Conservation (phyloP, 805 yeast genomes). For the Spathaspora girioi region DNA sequence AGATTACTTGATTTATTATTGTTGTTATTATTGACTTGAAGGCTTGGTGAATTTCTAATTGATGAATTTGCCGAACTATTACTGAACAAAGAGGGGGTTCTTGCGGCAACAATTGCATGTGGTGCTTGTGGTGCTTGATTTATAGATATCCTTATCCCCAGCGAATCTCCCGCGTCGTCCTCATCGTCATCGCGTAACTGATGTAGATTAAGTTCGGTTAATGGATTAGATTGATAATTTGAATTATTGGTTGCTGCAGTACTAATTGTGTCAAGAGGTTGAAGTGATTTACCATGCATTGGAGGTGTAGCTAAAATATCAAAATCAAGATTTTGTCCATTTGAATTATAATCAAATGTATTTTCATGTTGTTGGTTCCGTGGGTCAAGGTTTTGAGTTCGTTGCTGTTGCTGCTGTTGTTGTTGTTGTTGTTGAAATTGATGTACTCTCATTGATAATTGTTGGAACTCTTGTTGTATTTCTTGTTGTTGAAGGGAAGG, state of each 20-base stretch:
- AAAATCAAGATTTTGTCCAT: slow-evolving; percentile 1
- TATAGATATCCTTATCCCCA: slow-evolving; percentile 16
- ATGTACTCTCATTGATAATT: slow-evolving; percentile 3
- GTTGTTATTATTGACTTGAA: slow-evolving; percentile 3
- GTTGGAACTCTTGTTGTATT: neutral
- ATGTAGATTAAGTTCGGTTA: slow-evolving; percentile 15
- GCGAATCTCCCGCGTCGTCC: neutral
- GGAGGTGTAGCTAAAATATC: slow-evolving; percentile 7
- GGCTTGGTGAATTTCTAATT: slow-evolving; percentile 14
- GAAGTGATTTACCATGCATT: neutral
- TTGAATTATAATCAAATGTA: neutral
- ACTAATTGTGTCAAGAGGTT: neutral
- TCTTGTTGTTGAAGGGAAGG: slow-evolving; percentile 5
- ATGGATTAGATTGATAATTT: slow-evolving; percentile 1
- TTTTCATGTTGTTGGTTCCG: neutral
- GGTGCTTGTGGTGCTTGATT: slow-evolving; percentile 31
- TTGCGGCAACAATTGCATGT: slow-evolving; percentile 26
- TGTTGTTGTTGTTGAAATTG: slow-evolving; percentile 4
- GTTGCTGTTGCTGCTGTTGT: slow-evolving; percentile 2
- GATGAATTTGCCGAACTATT: slow-evolving; percentile 37
- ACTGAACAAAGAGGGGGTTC: slow-evolving; percentile 56
- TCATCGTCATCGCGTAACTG: slow-evolving; percentile 8
- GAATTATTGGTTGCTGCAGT: slow-evolving; percentile 4
- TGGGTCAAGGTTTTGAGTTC: too few relatives aligned
- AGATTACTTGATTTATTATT: neutral